These are phyloP conservation scores for Globisporangium acanthophoron DNA, from an alignment of 352 stramenopile species.

Conservation along the genomic window DNA sequence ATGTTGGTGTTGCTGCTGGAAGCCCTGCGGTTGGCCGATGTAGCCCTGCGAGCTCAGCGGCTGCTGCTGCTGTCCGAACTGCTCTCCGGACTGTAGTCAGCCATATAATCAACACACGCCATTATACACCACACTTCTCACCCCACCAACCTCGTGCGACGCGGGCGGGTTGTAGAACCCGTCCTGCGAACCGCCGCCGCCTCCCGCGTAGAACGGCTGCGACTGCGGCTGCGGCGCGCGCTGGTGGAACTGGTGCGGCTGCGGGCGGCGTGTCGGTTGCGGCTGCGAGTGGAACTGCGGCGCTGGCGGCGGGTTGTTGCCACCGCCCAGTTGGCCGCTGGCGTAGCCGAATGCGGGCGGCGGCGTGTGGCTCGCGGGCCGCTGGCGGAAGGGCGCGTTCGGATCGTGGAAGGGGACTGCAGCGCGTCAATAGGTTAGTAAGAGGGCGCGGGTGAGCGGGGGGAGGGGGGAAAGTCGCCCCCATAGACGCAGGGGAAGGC, in stretches of 20 bases:
- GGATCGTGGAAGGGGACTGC: slow-evolving; percentile 56
- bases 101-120: not conserved
- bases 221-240: slow-evolving; percentile 17
- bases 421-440: not conserved
- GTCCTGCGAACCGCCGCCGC: slow-evolving; percentile 11
- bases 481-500: not conserved
- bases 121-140: not conserved
- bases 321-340: not conserved
- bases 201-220: slow-evolving; percentile 13
- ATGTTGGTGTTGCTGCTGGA: slow-evolving; percentile 15
- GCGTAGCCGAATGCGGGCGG: slow-evolving; percentile 14
- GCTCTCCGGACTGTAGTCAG: slow-evolving; percentile 1
- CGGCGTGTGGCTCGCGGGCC: slow-evolving; percentile 19
- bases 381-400: slow-evolving; percentile 40
- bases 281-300: slow-evolving; percentile 26
- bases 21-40: slow-evolving; percentile 24
- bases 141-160: slow-evolving; percentile 27
- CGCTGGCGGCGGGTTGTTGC: slow-evolving; percentile 7
- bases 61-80: slow-evolving; percentile 28
- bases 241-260: slow-evolving; percentile 56
- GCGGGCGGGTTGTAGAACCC: slow-evolving; percentile 29
- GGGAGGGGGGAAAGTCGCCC: not conserved
- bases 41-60: slow-evolving; percentile 17
- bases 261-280: slow-evolving; percentile 32
- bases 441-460: not conserved